Conservation (phyloP, 2,329 filamentous ascomycete species). For the Paraconiothyrium sp. region DNA sequence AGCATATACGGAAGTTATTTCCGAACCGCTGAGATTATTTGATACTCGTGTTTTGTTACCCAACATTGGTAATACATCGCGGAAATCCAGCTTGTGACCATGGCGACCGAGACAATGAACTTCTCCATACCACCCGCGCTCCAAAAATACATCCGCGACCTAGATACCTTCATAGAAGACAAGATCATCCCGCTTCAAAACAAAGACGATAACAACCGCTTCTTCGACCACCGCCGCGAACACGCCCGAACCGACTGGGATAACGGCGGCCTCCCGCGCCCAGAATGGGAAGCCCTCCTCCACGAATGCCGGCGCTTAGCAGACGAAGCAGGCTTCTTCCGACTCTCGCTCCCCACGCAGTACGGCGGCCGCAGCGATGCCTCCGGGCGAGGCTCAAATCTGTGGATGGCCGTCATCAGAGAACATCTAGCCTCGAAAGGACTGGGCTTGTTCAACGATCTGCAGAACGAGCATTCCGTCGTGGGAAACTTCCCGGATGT, state of each 20-base stretch:
- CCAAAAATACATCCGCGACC: constrained; percentile 56
- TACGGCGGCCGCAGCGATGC: constrained; percentile 63
- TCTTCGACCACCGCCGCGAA: constrained; percentile 73
- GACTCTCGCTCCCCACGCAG: constrained; percentile 65
- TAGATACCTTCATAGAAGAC: constrained; percentile 66
- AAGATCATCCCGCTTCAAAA: constrained; percentile 66
- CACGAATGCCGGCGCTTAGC: constrained; percentile 60
- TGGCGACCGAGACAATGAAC: constrained; percentile 54
- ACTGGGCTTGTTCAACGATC: constrained; percentile 69
- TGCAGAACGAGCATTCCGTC: constrained; percentile 71
- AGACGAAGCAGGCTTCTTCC: constrained; percentile 69
- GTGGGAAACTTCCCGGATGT: constrained; percentile 71
- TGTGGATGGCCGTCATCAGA: constrained; percentile 71
- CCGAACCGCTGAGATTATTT: constrained; percentile 14
- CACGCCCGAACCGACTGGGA: constrained; percentile 70
- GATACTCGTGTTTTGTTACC: not conserved
- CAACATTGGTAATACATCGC: not conserved
- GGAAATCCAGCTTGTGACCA: constrained; percentile 2
- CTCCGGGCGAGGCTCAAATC: constrained; percentile 59
- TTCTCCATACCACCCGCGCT: constrained; percentile 65
- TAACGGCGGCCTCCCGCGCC: constrained; percentile 63
- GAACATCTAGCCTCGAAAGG: constrained; percentile 69
- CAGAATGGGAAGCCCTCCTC: constrained; percentile 68
- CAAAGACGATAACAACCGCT: constrained; percentile 67
- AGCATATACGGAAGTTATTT: not conserved